Evolutionary conservation across 176 grass and related monocot genomes (phyloP).

Genomic region (Aegilops tauschii): DNA sequence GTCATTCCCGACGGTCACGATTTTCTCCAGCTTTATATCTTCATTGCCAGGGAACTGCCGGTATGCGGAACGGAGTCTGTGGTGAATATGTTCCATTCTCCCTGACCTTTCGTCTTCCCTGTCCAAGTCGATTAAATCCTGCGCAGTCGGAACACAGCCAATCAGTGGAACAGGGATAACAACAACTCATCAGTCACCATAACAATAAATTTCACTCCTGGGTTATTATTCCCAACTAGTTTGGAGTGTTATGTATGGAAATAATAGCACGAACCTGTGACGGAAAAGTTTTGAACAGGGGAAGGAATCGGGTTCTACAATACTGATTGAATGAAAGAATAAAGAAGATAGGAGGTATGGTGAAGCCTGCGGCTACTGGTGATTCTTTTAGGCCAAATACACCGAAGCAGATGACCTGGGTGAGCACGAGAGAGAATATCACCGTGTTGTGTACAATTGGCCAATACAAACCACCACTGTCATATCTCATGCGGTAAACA

Average conservation of each 20-base stretch:
- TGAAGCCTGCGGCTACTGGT: conserved; percentile 63
- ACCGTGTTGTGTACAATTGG: conserved; percentile 78
- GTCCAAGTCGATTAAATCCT: conserved; percentile 90
- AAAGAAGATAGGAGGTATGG: conserved; percentile 65
- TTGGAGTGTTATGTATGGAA: not conserved
- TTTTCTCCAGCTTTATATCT: conserved; percentile 38
- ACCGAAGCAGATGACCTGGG: conserved; percentile 84
- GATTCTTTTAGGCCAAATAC: conserved; percentile 83
- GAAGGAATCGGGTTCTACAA: conserved; percentile 75
- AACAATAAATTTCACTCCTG: not conserved
- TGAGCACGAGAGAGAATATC: conserved; percentile 88
- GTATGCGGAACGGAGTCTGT: conserved; percentile 51
- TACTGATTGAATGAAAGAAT: conserved; percentile 90
- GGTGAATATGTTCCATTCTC: conserved; percentile 77
- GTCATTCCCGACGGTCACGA: not conserved
- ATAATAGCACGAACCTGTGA: conserved; percentile 49
- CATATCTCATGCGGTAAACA: conserved; percentile 77
- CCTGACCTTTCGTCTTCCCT: conserved; percentile 57
- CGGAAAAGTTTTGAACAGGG: conserved; percentile 62
- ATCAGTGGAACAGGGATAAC: not conserved
- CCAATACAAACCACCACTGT: conserved; percentile 85
- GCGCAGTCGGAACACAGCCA: not conserved
- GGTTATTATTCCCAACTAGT: not conserved
- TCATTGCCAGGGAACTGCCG: conserved; percentile 50
- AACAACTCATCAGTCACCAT: not conserved